Conservation (phyloP, 441 rosid genomes). For the Corymbia citriodora region DNA sequence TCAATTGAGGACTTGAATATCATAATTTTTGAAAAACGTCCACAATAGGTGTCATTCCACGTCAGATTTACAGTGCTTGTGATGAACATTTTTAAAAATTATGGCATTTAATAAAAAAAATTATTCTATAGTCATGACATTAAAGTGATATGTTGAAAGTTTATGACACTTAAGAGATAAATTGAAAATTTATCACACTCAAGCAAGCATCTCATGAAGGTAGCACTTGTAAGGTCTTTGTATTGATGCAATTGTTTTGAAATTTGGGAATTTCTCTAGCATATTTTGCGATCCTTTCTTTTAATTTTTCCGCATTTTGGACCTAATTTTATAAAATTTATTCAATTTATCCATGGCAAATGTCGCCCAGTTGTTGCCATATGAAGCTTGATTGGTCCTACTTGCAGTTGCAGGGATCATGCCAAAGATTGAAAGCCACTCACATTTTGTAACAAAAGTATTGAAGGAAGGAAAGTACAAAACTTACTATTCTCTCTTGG, state of each 20-base stretch:
- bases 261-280: not conserved
- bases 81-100: accelerated
- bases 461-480: not conserved
- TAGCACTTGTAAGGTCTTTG: too few species aligned
- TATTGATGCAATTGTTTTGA: too few species aligned
- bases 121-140: not conserved
- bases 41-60: accelerated
- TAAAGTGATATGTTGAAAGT: not conserved
- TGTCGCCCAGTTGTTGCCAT: not conserved
- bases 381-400: not conserved
- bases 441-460: not conserved
- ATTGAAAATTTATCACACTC: not conserved
- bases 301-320: not conserved
- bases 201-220: not conserved
- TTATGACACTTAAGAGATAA: not conserved
- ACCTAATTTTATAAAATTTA: not conserved
- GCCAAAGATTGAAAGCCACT: not conserved
- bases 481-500: not conserved
- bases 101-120: not conserved
- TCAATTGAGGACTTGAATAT: accelerated
- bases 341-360: not conserved
- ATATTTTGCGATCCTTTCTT: not conserved
- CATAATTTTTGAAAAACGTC: not conserved
- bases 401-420: not conserved
- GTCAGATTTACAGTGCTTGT: not conserved